Evolutionary conservation across 805 yeast species (phyloP).

Genomic region (Candida railenensis): DNA sequence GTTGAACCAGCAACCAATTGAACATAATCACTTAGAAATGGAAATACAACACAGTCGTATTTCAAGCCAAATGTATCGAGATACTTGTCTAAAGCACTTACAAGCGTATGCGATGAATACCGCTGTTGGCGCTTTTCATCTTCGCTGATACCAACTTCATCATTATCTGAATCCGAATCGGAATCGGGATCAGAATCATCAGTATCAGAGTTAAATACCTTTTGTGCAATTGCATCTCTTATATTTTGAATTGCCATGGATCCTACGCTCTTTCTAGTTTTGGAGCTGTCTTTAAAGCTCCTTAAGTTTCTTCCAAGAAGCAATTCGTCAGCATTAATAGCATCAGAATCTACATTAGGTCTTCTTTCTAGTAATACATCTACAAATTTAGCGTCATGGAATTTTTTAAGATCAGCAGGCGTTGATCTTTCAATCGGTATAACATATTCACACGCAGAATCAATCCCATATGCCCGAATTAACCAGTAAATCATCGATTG

Average conservation of each 20-base stretch:
- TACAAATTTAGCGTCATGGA: slow-evolving; percentile 50
- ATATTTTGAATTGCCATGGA: background rate
- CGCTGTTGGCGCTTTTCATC: no score
- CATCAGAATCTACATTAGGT: slow-evolving; percentile 13
- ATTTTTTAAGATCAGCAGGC: slow-evolving; percentile 39
- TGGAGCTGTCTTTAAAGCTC: background rate
- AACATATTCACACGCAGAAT: slow-evolving; percentile 20
- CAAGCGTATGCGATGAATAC: no score
- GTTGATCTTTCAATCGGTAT: slow-evolving; percentile 24
- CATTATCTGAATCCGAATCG: no score
- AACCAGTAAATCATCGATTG: slow-evolving; percentile 44
- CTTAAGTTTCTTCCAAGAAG: background rate
- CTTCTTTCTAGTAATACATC: slow-evolving; percentile 33
- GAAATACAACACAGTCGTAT: slow-evolving; percentile 67
- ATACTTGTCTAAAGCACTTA: slow-evolving; percentile 5
- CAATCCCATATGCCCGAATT: slow-evolving; percentile 40
- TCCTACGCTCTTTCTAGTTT: background rate
- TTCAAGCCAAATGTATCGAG: slow-evolving; percentile 45
- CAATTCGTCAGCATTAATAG: background rate
- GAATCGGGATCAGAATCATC: no score
- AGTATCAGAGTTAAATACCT: no score
- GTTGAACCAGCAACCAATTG: slow-evolving; percentile 56
- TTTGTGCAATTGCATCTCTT: background rate
- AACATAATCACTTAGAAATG: slow-evolving; percentile 50
- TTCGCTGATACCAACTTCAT: slow-evolving; percentile 2